Base-by-base conservation (phyloP, 306 rosid species). In the Hippophae tibetana region DNA sequence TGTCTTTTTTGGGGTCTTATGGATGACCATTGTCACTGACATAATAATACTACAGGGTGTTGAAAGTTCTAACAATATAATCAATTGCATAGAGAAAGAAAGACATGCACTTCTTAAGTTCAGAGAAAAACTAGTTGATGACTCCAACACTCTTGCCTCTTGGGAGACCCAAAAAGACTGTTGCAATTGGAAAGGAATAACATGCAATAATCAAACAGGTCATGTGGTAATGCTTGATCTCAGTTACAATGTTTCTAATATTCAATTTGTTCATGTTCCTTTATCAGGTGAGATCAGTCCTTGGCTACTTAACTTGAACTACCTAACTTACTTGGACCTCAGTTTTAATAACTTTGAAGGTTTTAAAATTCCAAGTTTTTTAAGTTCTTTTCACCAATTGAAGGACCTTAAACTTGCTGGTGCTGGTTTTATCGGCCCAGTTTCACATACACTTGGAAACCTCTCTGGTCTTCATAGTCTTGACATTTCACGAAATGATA, bases 121-220 rank as follows among this genome's bases (percentile, higher is more conserved):
- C 60, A 64, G 53, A 58, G 60, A 53, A 3, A 56, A 61, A 55
- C 56, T 71, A 3, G 40, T 51, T 5, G 61, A 52, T 10, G 42
- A 64, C 12, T 10, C 38, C 5, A 27, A 27, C 3, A n/a, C 45
- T 13, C 61, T 58, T 26, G 25, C 56, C 5, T 63, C 75, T 52
- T 64, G 75, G 75, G 56, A 42, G n/a, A 57, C 14, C 13, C 10
- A 40, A 8, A 47, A 14, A 10, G 70, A 71, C 46, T 64, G 75
- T 38, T 71, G 75, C 61, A 4, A 52, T 2, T 71, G 75, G 75
- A 41, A 47, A 44, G 70, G 75, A 58, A 23, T 71, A 3, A 1
- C 7, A 8, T 58, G 75, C 51, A 50, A 7, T 46, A 64, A 57
- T 43, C n/a, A 23, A 50, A 57, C 70, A 31, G 61, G 65, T 13